Evolutionary conservation across 1,284 basidiomycete genomes (phyloP), one percentile per base, ranked within the genome.

Genomic region (Psilocybe mexicana): DNA sequence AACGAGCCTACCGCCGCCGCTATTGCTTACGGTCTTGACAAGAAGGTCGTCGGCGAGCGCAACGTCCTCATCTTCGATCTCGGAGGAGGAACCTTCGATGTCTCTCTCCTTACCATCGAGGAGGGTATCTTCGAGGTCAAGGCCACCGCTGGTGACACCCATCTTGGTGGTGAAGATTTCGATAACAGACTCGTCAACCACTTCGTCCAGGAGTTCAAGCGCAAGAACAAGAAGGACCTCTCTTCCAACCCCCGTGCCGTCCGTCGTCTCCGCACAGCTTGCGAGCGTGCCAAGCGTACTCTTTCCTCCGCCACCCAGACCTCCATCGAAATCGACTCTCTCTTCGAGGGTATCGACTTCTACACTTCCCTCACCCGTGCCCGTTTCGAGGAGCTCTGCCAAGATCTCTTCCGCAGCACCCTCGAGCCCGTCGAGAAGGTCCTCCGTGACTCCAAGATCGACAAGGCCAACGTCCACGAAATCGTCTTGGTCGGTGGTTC

Each of bases 61-160:
- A 96, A 97, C 72, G 93, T 96, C 61, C 82, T 96, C 70, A 95
- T 99, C 76, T 98, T 97, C 81, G 96, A 99, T 83, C 87, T 98
- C 52, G 96, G 96, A 66, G 96, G 96, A 83, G 96, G 96, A 83
- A 98, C 96, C 48, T 98, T 98, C 77, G 96, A 98, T 89, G 96
- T 98, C 35, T 98, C 96, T 36, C 92, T 99, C 62, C 79, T 99
- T 66, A 96, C 95, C 63, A 98, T 98, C 63, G 94, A 98, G 76
- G 96, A 97, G 79, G 96, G 95, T 76, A 95, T 99, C 77, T 99
- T 98, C 80, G 96, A 97, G 78, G 96, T 98, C 76, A 96, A 97
- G 83, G 94, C 96, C 62, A 98, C 96, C 63, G 96, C 96, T 62
- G 96, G 96, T 86, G 96, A 98, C 81, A 99, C 96, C 62, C 96